Evolutionary conservation across 108 stramenopile genomes (phyloP).

Genomic region (Fragilariopsis cylindrus): DNA sequence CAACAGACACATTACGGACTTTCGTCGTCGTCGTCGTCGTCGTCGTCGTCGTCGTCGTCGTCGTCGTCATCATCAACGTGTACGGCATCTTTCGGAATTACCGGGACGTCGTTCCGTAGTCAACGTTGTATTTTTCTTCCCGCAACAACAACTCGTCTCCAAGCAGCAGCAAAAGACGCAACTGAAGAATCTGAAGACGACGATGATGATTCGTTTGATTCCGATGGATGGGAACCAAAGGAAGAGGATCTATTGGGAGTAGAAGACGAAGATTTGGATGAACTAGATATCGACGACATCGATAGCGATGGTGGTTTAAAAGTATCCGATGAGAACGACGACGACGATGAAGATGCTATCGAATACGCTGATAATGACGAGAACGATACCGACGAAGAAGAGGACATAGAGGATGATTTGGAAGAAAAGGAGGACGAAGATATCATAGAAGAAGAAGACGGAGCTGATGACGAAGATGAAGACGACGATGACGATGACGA

Average conservation of each 20-base stretch:
- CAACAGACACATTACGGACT: no score
- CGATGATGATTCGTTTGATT: constrained; percentile 1
- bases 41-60: background rate
- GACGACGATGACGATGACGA: constrained; percentile 37
- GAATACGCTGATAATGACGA: constrained; percentile 15
- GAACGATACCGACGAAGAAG: constrained; percentile 20
- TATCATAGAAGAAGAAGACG: constrained; percentile 17
- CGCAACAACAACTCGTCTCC: background rate
- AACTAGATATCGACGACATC: constrained; percentile 26
- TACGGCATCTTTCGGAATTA: no score
- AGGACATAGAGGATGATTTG: constrained; percentile 2
- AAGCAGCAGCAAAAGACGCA: constrained; percentile 4
- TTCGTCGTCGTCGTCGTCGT: background rate
- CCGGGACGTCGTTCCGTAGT: background rate
- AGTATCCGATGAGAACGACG: constrained; percentile 8
- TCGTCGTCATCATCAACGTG: background rate
- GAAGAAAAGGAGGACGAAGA: constrained; percentile 34
- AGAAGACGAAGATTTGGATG: constrained; percentile 12
- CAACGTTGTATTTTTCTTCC: background rate
- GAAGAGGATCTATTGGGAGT: constrained; percentile 9
- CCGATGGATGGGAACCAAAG: constrained; percentile 14
- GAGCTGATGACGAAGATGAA: constrained; percentile 10
- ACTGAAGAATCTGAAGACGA: background rate
- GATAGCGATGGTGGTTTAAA: background rate
- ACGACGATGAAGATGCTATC: constrained; percentile 26